A percentile compares a stretch with the other conserved stretches of the same genome.
Conservation (phyloP, 2,329 filamentous ascomycete species). For the Monosporascus sp. region DNA sequence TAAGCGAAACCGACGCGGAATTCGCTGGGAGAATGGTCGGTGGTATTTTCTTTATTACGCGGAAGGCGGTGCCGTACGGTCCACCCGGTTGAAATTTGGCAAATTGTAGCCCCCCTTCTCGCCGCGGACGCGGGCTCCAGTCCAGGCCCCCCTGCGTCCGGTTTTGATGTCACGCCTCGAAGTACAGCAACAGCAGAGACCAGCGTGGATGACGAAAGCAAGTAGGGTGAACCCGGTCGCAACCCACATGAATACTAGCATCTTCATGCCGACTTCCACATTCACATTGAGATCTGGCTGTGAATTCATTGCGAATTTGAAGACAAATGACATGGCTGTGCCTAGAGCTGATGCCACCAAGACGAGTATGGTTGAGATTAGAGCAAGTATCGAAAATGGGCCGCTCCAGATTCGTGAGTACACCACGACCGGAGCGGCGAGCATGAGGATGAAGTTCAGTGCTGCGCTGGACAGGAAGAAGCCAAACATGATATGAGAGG, state of each 20-base stretch:
- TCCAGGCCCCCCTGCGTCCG: slow-evolving; percentile 24
- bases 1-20: not conserved
- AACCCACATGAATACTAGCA: slow-evolving; percentile 90
- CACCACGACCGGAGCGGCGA: slow-evolving; percentile 54
- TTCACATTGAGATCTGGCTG: slow-evolving; percentile 71
- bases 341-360: slow-evolving; percentile 68
- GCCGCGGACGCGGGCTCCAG: not conserved
- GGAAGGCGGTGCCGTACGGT: not conserved
- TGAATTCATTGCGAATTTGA: slow-evolving; percentile 67
- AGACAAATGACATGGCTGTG: slow-evolving; percentile 78
- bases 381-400: slow-evolving; percentile 61
- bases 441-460: slow-evolving; percentile 67
- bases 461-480: slow-evolving; percentile 71
- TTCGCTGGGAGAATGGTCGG: not conserved
- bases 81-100: not conserved
- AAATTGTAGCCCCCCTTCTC: not conserved
- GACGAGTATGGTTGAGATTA: slow-evolving; percentile 61
- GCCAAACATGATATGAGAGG: slow-evolving; percentile 82
- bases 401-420: slow-evolving; percentile 56
- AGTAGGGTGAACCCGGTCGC: slow-evolving; percentile 61
- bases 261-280: slow-evolving; percentile 62
- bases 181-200: slow-evolving; percentile 73
- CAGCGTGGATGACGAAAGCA: slow-evolving; percentile 67
- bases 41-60: not conserved
- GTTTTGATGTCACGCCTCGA: slow-evolving; percentile 46